Base-by-base conservation (phyloP, 495 filamentous ascomycete species). In the Diplogelasinospora grovesii region DNA sequence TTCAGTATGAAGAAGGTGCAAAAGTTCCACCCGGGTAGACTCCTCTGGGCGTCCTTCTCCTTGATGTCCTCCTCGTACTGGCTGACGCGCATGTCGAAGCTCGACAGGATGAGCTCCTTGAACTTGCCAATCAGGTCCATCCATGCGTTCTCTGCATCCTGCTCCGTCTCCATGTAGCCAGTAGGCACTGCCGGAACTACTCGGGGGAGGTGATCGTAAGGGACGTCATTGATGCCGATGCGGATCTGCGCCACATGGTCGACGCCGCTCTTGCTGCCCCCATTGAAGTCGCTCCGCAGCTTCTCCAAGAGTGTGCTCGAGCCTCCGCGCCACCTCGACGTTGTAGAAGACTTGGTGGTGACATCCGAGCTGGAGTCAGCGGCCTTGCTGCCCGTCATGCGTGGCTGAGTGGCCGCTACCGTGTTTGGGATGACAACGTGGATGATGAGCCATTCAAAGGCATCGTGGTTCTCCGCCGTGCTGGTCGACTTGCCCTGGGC, bases 1-100 rank as follows among this genome's bases (percentile, higher is more conserved):
- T 98, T 98, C 11, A 97, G 70, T 15, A 98, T 85, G 55, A 98
- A 98, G 56, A 96, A 98, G 1, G 93, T 97, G 60, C 90, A 96
- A 56, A 97, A 98, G 55, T 98, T 98, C 92, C 93, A 98, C 0
- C 92, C 92, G 3, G 93, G 92, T 16, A 98, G 64, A 28, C 71
- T 77, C 28, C 90, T 79, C 65, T 96, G 89, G 3, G 83, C 77
- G 50, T 97, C 92, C 52, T 85, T 88, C 56, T 95, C 93, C 50
- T 82, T 81, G 52, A 98, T 93, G 59, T 98, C 93, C 52, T 96
- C 90, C 54, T 98, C 92, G 60, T 97, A 97, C 53, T 96, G 90
- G 27, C 73, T 77, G 4, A 98, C 93, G 8, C 92, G 82, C 30
- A 82, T 70, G 68, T 95, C 89, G 54, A 98, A 97, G 5, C 89